These are phyloP conservation scores for Rhodofomes roseus DNA, from an alignment of 1,284 basidiomycete species.

Conservation along the genomic window DNA sequence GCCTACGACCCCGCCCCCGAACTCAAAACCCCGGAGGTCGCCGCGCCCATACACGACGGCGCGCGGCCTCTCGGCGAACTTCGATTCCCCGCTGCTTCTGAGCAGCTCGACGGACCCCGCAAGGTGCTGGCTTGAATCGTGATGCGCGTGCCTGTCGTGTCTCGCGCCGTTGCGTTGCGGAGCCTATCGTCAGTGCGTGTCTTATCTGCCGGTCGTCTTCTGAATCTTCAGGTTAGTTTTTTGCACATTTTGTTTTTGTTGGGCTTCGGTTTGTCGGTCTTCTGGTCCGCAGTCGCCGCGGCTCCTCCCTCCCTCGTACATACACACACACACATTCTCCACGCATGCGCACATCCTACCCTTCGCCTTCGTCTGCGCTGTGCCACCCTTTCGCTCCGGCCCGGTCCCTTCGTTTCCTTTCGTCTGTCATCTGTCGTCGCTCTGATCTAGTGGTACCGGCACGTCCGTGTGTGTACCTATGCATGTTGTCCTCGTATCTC, in stretches of 20 bases:
- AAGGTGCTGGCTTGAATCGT: too few relatives aligned
- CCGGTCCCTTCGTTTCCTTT: background rate
- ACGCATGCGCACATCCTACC: background rate
- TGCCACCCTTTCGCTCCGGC: background rate
- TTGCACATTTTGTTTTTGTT: too few relatives aligned
- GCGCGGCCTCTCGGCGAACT: background rate
- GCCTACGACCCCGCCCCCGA: background rate
- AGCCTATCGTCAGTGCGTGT: too few relatives aligned
- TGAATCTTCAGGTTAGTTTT: too few relatives aligned
- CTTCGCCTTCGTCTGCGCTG: background rate
- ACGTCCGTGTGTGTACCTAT: background rate
- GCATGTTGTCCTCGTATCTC: background rate
- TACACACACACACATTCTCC: too few relatives aligned
- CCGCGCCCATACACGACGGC: background rate
- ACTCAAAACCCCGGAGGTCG: background rate
- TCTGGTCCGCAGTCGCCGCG: too few relatives aligned
- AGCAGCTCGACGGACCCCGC: too few relatives aligned
- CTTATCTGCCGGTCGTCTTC: too few relatives aligned
- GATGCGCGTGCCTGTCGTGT: too few relatives aligned
- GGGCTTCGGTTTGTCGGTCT: too few relatives aligned
- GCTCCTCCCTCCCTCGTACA: too few relatives aligned
- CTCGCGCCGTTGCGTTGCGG: too few relatives aligned
- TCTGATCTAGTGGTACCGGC: background rate
- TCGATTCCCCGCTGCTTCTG: background rate
- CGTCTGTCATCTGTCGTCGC: background rate